Evolutionary conservation across 257 asterid genomes (phyloP), one percentile per base, ranked within the genome.

Genomic region (Solanum paucissectum): DNA sequence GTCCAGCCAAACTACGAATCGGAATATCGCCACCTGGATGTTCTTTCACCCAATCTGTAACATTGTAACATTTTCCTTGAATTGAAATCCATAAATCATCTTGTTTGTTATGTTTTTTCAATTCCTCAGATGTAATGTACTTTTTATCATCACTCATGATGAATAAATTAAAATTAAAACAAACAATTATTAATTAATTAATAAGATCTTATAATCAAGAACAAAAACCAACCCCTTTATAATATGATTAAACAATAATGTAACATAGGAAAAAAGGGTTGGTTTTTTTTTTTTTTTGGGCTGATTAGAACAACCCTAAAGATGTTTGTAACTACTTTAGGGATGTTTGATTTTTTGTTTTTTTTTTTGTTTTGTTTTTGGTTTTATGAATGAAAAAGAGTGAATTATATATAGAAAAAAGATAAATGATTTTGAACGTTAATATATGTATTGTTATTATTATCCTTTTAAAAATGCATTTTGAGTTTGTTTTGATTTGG

Each of bases 11-110:
- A 49, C 69, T 81, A 10, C 85, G 85, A 46, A 92, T 86, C 1
- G 90, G 90, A 2, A 87, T 76, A 37, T 91, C 93, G 0, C 94
- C 94, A 10, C 94, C 94, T 3, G 94, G 94, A 36, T 92, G 94
- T 2, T 90, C 83, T 38, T 89, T 87, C 23, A 90, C 73, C 94
- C 94, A 92, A 42, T 90, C 90, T 16, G 93, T 89, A 4, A 91
- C 93, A 18, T 92, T 86, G 73, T 92, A 92, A 4, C 90, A 92
- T 34, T 91, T 92, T 5, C 93, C 94, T 52, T 92, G 88, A 40
- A 92, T 89, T 4, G 94, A 88, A 38, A 92, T 87, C 94, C 94
- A 92, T 9, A 90, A 83, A 60, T 92, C 92, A 25, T 74, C 92
- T 72, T 83, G 69, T 34, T 86, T 90, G 77, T 90, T 36, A 33